Conservation (phyloP, 495 filamentous ascomycete genomes). For the Xylaria scruposa region DNA sequence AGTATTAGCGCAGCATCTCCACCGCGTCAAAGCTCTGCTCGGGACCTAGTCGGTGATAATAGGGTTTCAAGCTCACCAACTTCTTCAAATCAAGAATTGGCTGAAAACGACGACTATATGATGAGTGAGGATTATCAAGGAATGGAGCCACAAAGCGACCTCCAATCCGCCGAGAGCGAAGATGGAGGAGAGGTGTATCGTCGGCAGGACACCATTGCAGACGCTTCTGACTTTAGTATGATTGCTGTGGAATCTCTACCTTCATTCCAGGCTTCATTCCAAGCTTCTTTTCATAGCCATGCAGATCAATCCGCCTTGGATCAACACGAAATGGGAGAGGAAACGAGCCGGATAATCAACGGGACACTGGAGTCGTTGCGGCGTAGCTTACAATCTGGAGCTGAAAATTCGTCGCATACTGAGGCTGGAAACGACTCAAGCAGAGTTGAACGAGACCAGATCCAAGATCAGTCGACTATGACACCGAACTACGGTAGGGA, state of each 20-base stretch:
- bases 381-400: constrained; percentile 40
- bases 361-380: constrained; percentile 50
- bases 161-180: constrained; percentile 31
- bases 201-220: constrained; percentile 50
- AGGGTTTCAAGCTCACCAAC: constrained; percentile 22
- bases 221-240: constrained; percentile 58
- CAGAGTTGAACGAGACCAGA: constrained; percentile 11
- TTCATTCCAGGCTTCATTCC: constrained; percentile 44
- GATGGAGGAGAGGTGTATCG: constrained; percentile 22
- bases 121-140: constrained; percentile 33
- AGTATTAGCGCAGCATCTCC: constrained; percentile 11
- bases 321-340: constrained; percentile 49
- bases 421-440: constrained; percentile 9
- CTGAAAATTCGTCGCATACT: constrained; percentile 4
- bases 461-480: constrained; percentile 23
- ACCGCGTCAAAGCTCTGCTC: not conserved
- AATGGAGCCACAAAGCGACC: constrained; percentile 39
- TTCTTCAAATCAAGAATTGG: constrained; percentile 26
- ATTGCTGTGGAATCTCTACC: constrained; percentile 53
- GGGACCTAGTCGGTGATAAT: constrained; percentile 12
- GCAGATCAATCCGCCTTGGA: constrained; percentile 34
- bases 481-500: constrained; percentile 22
- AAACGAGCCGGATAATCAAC: constrained; percentile 53
- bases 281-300: constrained; percentile 42
- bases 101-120: constrained; percentile 27